Percentiles rank a stretch among this genome's conserved stretches.
These are phyloP conservation scores for Adansonia digitata DNA, from an alignment of 345 rosid genomes.

Conservation along the genomic window DNA sequence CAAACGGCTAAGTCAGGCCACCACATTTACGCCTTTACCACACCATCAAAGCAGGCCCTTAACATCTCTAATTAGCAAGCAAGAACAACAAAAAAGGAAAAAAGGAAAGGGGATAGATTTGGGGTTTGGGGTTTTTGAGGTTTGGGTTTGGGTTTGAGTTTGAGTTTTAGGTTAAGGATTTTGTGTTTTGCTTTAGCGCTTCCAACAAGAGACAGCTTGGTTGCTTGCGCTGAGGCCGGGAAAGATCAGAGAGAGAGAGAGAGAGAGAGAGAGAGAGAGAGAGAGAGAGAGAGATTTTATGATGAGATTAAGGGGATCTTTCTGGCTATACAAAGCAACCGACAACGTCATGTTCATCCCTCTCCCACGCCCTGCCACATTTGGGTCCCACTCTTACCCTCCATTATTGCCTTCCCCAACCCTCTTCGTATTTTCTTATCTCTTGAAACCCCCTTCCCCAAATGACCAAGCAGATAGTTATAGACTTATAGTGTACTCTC, in stretches of 20 bases:
- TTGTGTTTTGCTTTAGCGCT: conserved; percentile 58
- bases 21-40: conserved; percentile 4
- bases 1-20: conserved; percentile 9
- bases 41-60: not conserved
- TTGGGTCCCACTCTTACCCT: conserved; percentile 35
- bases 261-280: conserved; percentile 21
- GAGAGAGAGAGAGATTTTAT: conserved; percentile 14
- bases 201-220: conserved; percentile 94
- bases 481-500: not conserved
- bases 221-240: conserved; percentile 84
- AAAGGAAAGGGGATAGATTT: conserved; percentile 6
- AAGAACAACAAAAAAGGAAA: not conserved
- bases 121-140: conserved; percentile 19
- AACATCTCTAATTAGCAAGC: not conserved
- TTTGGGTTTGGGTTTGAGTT: not conserved
- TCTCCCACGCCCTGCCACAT: conserved; percentile 87
- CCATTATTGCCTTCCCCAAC: conserved; percentile 47
- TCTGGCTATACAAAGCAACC: conserved; percentile 52
- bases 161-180: conserved; percentile 7
- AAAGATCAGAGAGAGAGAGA: conserved; percentile 16
- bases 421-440: conserved; percentile 23
- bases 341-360: conserved; percentile 99
- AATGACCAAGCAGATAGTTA: conserved; percentile 30
- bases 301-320: conserved; percentile 11
- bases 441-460: conserved; percentile 19